Base-by-base conservation (phyloP, 2,329 filamentous ascomycete genomes). In the Stachybotrys chlorohalonatus region DNA sequence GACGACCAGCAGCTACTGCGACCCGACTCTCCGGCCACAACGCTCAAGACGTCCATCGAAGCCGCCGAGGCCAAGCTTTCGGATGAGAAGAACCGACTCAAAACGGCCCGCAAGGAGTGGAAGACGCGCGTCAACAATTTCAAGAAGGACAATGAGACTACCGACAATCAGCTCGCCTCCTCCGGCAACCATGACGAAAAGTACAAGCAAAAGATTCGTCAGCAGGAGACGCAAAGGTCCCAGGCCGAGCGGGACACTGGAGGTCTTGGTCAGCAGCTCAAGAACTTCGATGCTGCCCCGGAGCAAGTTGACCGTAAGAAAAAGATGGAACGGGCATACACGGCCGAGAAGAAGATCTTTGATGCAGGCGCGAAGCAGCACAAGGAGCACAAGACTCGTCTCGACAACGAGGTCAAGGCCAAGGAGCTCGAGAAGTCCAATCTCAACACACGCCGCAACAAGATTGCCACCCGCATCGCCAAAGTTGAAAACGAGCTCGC, bases 1-100 rank as follows among this genome's bases (percentile, higher is more conserved):
- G 72, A 72, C 53, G 72, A 71, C 31, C 83, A 85, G 64, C 80
- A 83, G 55, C 80, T 82, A 16, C 78, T 87, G 39, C 83, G 86
- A 51, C 87, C 88, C 31, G 86, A 89, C 58, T 92, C 88, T 11
- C 89, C 89, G 3, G 84, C 83, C 9, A 89, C 87, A 9, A 92
- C 88, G 2, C 77, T 93, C 46, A 85, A 83, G 67, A 88, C 87
- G 32, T 90, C 88, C 2, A 90, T 92, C 61, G 82, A 82, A 50
- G 82, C 85, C 11, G 83, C 86, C 51, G 86, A 91, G 64, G 76
- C 80, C 55, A 89, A 86, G 67, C 76, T 91, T 36, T 75, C 80
- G 30, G 87, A 91, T 57, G 84, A 87, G 63, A 85, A 83, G 62
- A 78, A 81, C 56, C 81, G 82, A 53, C 79, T 89, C 61, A 90